These are phyloP conservation scores for Cordyceps tenuipes DNA, from an alignment of 2,329 filamentous ascomycete species.

Conservation along the genomic window DNA sequence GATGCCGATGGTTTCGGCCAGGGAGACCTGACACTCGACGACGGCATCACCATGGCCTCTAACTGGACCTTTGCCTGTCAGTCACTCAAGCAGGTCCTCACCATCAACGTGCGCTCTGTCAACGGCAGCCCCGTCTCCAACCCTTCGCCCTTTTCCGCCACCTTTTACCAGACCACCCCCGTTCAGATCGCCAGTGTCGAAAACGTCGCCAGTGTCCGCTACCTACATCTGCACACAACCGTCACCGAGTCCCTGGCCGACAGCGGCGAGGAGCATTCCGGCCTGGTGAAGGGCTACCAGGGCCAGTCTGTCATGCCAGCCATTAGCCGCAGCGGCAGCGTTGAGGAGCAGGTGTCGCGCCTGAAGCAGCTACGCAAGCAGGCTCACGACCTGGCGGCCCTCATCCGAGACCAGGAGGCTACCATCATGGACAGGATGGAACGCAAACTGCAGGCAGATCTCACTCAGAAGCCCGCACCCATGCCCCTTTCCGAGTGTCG, in stretches of 20 bases:
- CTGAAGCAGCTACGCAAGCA: constrained; percentile 35
- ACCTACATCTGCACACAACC: constrained; percentile 14
- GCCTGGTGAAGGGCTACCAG: background rate
- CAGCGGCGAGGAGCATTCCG: constrained; percentile 13
- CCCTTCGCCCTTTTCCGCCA: constrained; percentile 32
- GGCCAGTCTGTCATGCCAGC: background rate
- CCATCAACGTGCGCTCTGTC: constrained; percentile 33
- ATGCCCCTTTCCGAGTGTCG: constrained; percentile 26
- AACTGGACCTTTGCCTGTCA: constrained; percentile 40
- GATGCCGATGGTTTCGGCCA: constrained; percentile 32
- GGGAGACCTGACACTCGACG: constrained; percentile 31
- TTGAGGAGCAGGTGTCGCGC: constrained; percentile 36
- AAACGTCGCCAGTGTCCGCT: constrained; percentile 28
- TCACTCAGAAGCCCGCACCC: constrained; percentile 2
- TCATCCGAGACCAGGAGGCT: constrained; percentile 35
- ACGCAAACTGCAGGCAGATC: constrained; percentile 13
- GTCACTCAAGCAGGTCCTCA: constrained; percentile 36
- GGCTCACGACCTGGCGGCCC: constrained; percentile 31
- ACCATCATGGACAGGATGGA: constrained; percentile 26
- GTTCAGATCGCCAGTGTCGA: constrained; percentile 35
- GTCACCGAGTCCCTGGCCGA: constrained; percentile 8
- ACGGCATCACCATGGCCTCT: constrained; percentile 31
- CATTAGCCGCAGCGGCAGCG: constrained; percentile 19
- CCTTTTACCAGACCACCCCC: constrained; percentile 38
- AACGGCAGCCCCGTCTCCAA: constrained; percentile 31